These are phyloP conservation scores for Bathelium albidoporum DNA, from an alignment of 495 filamentous ascomycete genomes.

Conservation along the genomic window DNA sequence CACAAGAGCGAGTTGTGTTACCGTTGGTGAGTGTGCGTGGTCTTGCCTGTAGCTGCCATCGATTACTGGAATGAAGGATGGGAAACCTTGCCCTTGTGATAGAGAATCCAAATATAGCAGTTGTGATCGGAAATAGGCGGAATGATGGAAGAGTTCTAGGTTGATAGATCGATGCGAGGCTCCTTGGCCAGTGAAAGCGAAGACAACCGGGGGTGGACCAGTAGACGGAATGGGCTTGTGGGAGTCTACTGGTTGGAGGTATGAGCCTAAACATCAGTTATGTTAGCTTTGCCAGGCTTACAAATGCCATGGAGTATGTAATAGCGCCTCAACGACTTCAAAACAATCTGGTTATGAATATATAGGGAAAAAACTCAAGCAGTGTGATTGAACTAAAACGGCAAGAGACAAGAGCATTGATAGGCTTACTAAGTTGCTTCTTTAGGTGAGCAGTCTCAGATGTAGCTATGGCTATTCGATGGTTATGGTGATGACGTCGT, in stretches of 20 bases:
- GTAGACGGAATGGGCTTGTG: background rate
- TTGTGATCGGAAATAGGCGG: constrained; percentile 1
- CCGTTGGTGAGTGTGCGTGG: background rate
- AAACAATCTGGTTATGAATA: too few relatives aligned
- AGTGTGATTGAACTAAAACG: too few relatives aligned
- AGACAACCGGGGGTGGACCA: constrained; percentile 3
- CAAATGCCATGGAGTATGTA: too few relatives aligned
- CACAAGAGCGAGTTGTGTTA: constrained; percentile 28
- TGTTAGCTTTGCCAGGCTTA: constrained; percentile 14
- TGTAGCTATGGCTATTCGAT: constrained; percentile 50
- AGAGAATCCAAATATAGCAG: background rate
- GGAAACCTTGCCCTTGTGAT: constrained; percentile 7
- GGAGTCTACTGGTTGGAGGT: background rate
- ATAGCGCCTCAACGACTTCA: too few relatives aligned
- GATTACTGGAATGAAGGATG: constrained; percentile 12
- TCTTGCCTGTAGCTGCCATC: background rate
- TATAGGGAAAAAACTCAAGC: too few relatives aligned
- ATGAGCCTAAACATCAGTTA: constrained; percentile 9
- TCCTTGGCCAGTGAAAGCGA: constrained; percentile 18
- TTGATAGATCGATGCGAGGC: constrained; percentile 4
- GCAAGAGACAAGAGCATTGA: too few relatives aligned
- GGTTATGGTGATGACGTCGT: constrained; percentile 65
- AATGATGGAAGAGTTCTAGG: constrained; percentile 1
- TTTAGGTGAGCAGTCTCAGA: constrained; percentile 11
- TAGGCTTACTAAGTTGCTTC: background rate